Evolutionary conservation across 139 green algal genomes (phyloP), one percentile per base, ranked within the genome.

Genomic region (Closterium sp.): DNA sequence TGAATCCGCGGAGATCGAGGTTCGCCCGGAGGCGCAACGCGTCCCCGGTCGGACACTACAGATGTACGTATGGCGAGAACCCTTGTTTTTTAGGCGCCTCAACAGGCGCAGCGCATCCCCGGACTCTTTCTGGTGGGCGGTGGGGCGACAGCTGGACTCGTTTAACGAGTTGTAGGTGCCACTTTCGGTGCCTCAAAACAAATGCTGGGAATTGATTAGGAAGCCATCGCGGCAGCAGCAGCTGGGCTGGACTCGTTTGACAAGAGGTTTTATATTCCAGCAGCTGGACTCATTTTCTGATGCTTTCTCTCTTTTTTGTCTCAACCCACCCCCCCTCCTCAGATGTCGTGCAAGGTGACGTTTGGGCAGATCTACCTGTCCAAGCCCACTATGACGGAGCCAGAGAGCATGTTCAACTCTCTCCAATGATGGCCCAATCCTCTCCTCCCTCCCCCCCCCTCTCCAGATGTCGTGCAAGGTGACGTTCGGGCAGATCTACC

Each of bases 81-180:
- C 19, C 43, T 4, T 66, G 12, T 66, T 66, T 66, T 66, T 66
- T 66, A 33, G 84, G 4, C 30, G 30, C 31, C 2, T 25, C 16
- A 16, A 19, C 55, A 76, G 55, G 55, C 55, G 55, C 55, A 76
- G 55, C 55, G 25, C 16, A 16, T 28, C 55, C 55, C 0, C 55
- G 55, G 55, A 2, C 21, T 12, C 38, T 1, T 12, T 23, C 38
- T 12, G n/a, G 91, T 97, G 97, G 31, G 95, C 99, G 1, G 98
- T 99, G 34, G 95, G 97, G 21, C 98, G 99, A 96, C 98, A 99
- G 96, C 96, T 99, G 69, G 98, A 99, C 94, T 99, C 97, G 0
- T 99, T 99, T 95, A 98, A 99, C 87, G 97, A 99, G 94, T 99
- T 99, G n/a, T n/a, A n/a, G n/a, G n/a, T n/a, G n/a, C n/a, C n/a